Conservation (phyloP, 352 stramenopile genomes). For the Achlya hypogyna region DNA sequence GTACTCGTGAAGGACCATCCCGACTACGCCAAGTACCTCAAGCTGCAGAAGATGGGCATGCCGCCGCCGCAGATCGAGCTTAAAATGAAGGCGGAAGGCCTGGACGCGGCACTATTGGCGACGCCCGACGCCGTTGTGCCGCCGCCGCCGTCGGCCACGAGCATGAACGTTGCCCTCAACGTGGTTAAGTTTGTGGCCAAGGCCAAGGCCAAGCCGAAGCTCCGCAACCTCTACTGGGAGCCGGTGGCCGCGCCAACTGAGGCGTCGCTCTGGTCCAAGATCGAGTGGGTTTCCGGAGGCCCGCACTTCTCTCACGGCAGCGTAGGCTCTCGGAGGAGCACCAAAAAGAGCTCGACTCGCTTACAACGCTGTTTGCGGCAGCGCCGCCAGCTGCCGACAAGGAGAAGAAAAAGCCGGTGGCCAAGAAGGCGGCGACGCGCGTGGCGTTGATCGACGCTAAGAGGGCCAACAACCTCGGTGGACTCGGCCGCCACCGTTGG, state of each 20-base stretch:
- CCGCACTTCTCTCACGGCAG: conserved; percentile 12
- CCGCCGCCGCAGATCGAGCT: conserved; percentile 86
- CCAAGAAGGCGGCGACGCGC: conserved; percentile 56
- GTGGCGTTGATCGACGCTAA: conserved; percentile 77
- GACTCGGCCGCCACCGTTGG: not conserved
- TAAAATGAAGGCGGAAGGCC: conserved; percentile 86
- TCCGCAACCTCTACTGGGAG: conserved; percentile 79
- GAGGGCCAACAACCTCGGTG: conserved; percentile 74
- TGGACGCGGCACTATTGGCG: conserved; percentile 87
- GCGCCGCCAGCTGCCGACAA: conserved; percentile 25
- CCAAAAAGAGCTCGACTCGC: conserved; percentile 41
- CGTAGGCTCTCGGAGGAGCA: not conserved
- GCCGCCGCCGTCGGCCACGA: conserved; percentile 19
- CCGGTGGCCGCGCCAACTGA: conserved; percentile 35
- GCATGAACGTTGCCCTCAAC: not conserved
- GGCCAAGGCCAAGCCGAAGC: conserved; percentile 54
- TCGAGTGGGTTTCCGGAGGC: not conserved
- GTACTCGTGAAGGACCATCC: conserved; percentile 54
- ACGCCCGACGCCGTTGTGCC: conserved; percentile 57
- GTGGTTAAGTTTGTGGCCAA: conserved; percentile 13
- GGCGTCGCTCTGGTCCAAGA: conserved; percentile 29
- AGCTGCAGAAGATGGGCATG: conserved; percentile 93
- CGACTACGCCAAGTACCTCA: conserved; percentile 92
- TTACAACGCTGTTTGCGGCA: conserved; percentile 66
- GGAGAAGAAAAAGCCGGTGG: conserved; percentile 32